Evolutionary conservation across 306 rosid species (phyloP), one percentile per base, ranked within the genome.

Genomic region (Inga leiocalycina): DNA sequence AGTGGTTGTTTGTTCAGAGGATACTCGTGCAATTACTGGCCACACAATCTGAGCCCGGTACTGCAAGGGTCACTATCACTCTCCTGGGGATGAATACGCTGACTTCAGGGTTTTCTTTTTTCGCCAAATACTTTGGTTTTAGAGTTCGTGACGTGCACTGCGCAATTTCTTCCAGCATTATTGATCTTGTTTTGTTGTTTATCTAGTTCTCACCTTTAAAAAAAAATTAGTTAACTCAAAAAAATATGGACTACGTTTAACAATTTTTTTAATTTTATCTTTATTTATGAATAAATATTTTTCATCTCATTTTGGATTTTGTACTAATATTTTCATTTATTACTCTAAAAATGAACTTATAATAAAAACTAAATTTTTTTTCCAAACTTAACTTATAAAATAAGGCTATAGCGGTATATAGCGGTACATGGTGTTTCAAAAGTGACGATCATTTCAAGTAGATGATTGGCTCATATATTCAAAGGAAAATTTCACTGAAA

Each of bases 11-110:
- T 85, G 84, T 84, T 83, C 62, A 19, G 6, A 2, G 70, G 67
- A 54, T 41, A 51, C 83, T 77, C 57, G 77, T 41, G 20, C 76
- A 43, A 10, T 12, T 80, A 49, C 67, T 49, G 71, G 72, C 91
- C 91, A 80, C 90, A 85, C 79, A 80, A 76, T 16, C 41, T 46
- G 35, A 27, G 66, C 1, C 34, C 71, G 0, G 12, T 48, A 48
- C 13, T 6, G 71, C 0, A 2, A 30, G 5, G 4, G 0, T 14
- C 7, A 13, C 70, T 32, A 32, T 32, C 34, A 3, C 34, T 32
- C 34, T 32, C 34, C 11, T 17, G 2, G 16, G 0, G 8, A 11
- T 30, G 69, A 62, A 30, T 2, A 30, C 39, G 14, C 14, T 6
- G 67, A 24, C 24, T 61, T n/a, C 6, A 10, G 67, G 24, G 15